Evolutionary conservation across 129 eudicot genomes (phyloP).

Genomic region (sunflower (Helianthus annuus)): DNA sequence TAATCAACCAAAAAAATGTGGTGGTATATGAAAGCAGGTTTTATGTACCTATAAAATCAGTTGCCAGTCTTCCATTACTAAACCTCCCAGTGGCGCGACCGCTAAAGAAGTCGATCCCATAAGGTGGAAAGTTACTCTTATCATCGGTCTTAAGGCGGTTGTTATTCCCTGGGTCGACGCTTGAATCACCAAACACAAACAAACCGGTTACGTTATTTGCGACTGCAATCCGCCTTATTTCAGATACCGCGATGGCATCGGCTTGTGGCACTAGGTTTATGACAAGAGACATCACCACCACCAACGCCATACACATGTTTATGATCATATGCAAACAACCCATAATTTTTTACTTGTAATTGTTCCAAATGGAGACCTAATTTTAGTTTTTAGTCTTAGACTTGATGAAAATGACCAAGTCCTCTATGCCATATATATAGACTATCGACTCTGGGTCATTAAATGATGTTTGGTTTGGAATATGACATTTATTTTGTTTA

Average conservation of each 20-base stretch:
- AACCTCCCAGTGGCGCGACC: slow-evolving; percentile 63
- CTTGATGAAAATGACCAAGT: not conserved
- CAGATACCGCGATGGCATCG: slow-evolving; percentile 9
- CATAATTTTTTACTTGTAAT: slow-evolving; percentile 9
- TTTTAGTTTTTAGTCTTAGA: not conserved
- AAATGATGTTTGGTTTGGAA: slow-evolving; percentile 23
- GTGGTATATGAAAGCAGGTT: not conserved
- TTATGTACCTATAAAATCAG: slow-evolving; percentile 58
- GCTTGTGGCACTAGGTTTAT: slow-evolving; percentile 9
- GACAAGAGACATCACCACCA: slow-evolving; percentile 12
- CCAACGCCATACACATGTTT: slow-evolving; percentile 17
- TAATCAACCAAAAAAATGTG: too few relatives aligned
- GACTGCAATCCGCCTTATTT: slow-evolving; percentile 34
- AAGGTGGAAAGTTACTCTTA: slow-evolving; percentile 63
- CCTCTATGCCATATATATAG: slow-evolving; percentile 24
- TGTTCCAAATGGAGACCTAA: not conserved
- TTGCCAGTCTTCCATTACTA: slow-evolving; percentile 66
- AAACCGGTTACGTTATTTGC: slow-evolving; percentile 41
- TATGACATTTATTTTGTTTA: not conserved
- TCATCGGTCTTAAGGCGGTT: slow-evolving; percentile 39
- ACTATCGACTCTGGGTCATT: slow-evolving; percentile 7
- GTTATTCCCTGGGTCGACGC: slow-evolving; percentile 70
- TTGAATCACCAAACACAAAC: slow-evolving; percentile 70
- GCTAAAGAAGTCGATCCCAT: slow-evolving; percentile 61
- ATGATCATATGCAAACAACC: not conserved